Evolutionary conservation across 768 basidiomycete species (phyloP), one percentile per base, ranked within the genome.

Genomic region (Paxillus ammoniavirescens): DNA sequence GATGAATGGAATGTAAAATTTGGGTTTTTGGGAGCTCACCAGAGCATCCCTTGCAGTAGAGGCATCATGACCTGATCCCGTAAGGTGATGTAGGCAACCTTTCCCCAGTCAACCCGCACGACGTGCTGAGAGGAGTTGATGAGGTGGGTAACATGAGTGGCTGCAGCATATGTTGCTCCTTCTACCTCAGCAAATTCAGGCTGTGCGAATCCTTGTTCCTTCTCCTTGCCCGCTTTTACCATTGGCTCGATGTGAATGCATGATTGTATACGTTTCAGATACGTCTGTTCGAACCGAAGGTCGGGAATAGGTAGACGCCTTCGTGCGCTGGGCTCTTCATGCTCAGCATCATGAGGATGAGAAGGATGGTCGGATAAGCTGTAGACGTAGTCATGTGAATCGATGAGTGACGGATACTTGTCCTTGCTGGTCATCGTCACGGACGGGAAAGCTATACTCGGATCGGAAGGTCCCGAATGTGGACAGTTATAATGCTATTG

Each of bases 251-350:
- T 62, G 47, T 79, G 74, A 46, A 84, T 70, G 61, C 76, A 82
- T 8, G 75, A 73, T 23, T 72, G 75, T 56, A 89, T 76, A 58
- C 83, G 86, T 57, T 76, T 78, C 52, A 89, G 55, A 66, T 87
- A 91, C 47, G 81, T 83, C 53, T 82, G 78, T 63, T 91, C 89
- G 72, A 89, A 89, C 26, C 89, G 86, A 36, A 90, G 72, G 65
- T 91, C 89, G 26, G 88, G 87, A 49, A 90, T 83, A 23, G 82
- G 81, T n/a, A 84, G 65, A 47, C 72, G 77, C 13, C 64, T 67
- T n/a, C 69, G 71, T 30, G 65, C 62, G 1, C 59, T 38, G 23
- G 50, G 26, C 36, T 42, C 59, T 26, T 60, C 58, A 28, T 61
- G 47, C 4, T 56, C 53, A 48, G 52, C n/a, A 42, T 65, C 40